Evolutionary conservation across 495 filamentous ascomycete species (phyloP), one percentile per base, ranked within the genome.

Genomic region (Podospora pseudopauciseta): DNA sequence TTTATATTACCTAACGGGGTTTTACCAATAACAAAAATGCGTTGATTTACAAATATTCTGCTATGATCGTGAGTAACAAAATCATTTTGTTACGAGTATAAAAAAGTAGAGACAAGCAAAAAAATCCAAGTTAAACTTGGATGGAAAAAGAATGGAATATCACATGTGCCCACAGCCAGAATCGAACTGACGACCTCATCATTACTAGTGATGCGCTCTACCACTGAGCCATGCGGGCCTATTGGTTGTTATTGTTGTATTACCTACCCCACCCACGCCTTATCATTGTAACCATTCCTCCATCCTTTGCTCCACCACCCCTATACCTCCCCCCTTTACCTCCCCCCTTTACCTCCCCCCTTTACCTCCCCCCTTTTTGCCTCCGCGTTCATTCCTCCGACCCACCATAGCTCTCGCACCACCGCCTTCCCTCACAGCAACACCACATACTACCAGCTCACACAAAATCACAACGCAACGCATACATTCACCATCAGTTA

Each of bases 141-240:
- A 23, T 23, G 23, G 23, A 23, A 32, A 32, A 32, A 32, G 30
- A 32, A 32, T 13, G 39, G 1, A 49, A 3, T 16, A 39, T 6
- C 6, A 39, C 39, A 49, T 34, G 18, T 62, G 61, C 61, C 61
- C 61, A 63, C 61, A 63, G 61, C 61, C 61, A 63, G 61, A 63
- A 63, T 63, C 61, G 61, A 63, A 63, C 61, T 63, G 61, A 63
- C 61, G 61, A 63, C 61, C 61, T 63, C 30, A 44, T 63, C 61
- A 63, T 63, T 63, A 63, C 61, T 63, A 63, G 61, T 63, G 61
- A 63, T 44, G 30, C 61, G 61, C 61, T 63, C 61, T 63, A 63
- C 61, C 61, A 63, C 61, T 63, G 61, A 63, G 61, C 61, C 61
- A 63, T 63, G 61, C 61, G 61, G 61, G 61, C 61, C 49, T 63